These are phyloP conservation scores for Collybiopsis luxurians DNA, from an alignment of 768 basidiomycete species.

Conservation along the genomic window DNA sequence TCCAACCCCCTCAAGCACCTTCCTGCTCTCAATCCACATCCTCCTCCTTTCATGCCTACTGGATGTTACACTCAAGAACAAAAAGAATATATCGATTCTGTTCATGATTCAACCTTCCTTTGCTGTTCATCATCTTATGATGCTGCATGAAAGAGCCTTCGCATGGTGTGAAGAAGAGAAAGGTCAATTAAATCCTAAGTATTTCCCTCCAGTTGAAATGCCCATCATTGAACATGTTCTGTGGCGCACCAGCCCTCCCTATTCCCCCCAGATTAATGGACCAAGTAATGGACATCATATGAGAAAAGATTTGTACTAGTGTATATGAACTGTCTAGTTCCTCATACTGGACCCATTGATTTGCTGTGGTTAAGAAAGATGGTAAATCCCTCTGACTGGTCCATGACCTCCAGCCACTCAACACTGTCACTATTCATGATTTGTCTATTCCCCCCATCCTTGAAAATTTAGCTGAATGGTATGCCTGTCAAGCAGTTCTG, in stretches of 20 bases:
- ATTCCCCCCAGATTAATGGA: constrained; percentile 16
- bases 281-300: constrained; percentile 12
- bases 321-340: constrained; percentile 10
- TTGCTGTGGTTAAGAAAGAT: constrained; percentile 14
- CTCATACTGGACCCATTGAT: constrained; percentile 6
- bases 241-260: constrained; percentile 16
- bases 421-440: constrained; percentile 19
- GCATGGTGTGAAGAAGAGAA: not conserved
- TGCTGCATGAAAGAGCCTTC: not conserved
- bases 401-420: constrained; percentile 24
- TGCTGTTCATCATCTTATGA: not conserved
- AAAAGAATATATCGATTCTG: not conserved
- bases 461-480: constrained; percentile 12
- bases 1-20: no score
- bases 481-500: no score
- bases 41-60: not conserved
- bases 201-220: not conserved
- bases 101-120: not conserved
- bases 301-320: constrained; percentile 13
- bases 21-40: no score
- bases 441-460: constrained; percentile 16
- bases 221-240: constrained; percentile 15
- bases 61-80: not conserved
- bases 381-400: constrained; percentile 18
- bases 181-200: not conserved